A percentile compares a stretch with the other conserved stretches of the same genome.
These are phyloP conservation scores for Aspergillus indologenus DNA, from an alignment of 495 filamentous ascomycete species.

Conservation along the genomic window DNA sequence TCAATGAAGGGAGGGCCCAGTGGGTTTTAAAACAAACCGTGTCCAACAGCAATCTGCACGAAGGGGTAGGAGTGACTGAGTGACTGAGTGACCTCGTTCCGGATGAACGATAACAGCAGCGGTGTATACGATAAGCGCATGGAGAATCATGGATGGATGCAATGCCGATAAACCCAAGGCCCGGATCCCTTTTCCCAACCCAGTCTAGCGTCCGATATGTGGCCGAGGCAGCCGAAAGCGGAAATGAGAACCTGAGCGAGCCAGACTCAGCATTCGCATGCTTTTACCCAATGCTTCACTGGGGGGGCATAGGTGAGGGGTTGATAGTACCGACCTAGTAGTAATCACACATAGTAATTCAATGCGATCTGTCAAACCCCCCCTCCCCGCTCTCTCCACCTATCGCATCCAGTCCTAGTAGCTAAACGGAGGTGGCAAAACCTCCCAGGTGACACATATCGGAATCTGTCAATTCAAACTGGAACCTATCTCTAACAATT, in stretches of 20 bases:
- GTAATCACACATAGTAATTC: not conserved
- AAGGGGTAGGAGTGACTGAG: no score
- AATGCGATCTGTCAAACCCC: not conserved
- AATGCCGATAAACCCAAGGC: conserved; percentile 13
- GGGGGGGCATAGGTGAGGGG: no score
- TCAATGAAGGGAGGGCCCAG: not conserved
- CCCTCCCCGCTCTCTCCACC: not conserved
- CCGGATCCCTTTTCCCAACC: conserved; percentile 15
- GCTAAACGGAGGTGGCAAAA: not conserved
- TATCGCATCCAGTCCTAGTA: not conserved
- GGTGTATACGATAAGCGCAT: not conserved
- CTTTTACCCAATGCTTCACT: not conserved
- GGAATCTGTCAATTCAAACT: not conserved
- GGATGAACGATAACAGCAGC: not conserved
- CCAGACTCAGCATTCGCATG: not conserved
- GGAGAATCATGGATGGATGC: not conserved
- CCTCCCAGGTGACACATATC: not conserved
- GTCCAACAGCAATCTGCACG: not conserved
- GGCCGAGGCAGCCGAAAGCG: conserved; percentile 6
- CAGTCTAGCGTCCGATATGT: conserved; percentile 5
- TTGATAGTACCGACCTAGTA: no score
- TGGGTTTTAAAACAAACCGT: conserved; percentile 2
- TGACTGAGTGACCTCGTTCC: no score
- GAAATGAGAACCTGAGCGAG: conserved; percentile 5
- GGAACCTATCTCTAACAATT: not conserved